Percentiles rank a stretch among this genome's conserved stretches.
Conservation (phyloP, 2,329 filamentous ascomycete species). For the Phoma sp. region DNA sequence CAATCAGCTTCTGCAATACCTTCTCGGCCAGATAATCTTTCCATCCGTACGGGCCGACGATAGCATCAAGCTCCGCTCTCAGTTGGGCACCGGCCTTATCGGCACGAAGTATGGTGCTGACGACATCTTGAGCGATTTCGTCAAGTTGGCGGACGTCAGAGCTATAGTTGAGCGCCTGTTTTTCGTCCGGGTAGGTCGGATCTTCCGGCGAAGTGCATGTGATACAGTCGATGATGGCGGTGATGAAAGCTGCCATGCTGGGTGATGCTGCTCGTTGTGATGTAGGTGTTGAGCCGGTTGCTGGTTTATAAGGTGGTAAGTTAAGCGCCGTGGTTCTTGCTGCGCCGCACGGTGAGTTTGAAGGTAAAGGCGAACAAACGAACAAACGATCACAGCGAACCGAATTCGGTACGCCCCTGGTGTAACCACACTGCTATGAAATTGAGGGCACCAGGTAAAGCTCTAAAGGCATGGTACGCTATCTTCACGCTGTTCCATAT, state of each 20-base stretch:
- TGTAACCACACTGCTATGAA: neutral
- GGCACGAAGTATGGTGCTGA: conserved; percentile 23
- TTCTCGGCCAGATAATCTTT: conserved; percentile 39
- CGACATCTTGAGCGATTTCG: conserved; percentile 26
- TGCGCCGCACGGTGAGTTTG: neutral
- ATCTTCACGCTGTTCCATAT: neutral
- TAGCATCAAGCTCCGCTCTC: conserved; percentile 30
- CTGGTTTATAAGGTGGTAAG: neutral
- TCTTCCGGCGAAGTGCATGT: neutral
- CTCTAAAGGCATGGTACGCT: neutral
- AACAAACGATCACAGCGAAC: neutral
- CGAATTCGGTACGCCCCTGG: neutral
- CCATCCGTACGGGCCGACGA: conserved; percentile 38
- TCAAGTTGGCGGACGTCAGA: conserved; percentile 12
- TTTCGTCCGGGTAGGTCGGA: conserved; percentile 16
- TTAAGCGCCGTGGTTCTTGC: conserved; percentile 9
- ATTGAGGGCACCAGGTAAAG: neutral
- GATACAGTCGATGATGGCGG: conserved; percentile 2
- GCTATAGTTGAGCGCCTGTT: conserved; percentile 14
- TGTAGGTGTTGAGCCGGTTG: neutral
- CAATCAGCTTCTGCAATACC: conserved; percentile 35
- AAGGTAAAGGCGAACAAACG: neutral
- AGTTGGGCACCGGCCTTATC: conserved; percentile 27
- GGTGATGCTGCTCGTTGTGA: neutral
- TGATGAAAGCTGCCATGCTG: neutral